These are phyloP conservation scores for Penicillium tannophilum DNA, from an alignment of 495 filamentous ascomycete genomes.

Conservation along the genomic window DNA sequence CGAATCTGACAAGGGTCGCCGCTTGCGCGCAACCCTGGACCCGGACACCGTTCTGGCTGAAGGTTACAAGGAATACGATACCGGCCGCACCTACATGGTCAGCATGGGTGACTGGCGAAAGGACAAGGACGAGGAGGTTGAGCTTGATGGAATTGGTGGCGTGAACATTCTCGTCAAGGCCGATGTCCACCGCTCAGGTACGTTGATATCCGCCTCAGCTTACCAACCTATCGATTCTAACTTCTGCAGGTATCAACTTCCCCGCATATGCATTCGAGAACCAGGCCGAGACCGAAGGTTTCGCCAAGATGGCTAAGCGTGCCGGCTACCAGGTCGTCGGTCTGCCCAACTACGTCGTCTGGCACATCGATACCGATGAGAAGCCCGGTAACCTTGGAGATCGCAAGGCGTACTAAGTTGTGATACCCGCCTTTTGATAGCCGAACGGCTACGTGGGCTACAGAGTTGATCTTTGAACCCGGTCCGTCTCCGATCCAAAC, in stretches of 20 bases:
- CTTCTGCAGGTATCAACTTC: slow-evolving; percentile 83
- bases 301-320: slow-evolving; percentile 97
- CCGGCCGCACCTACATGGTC: slow-evolving; percentile 83
- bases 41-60: slow-evolving; percentile 85
- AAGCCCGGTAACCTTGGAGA: slow-evolving; percentile 76
- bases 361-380: slow-evolving; percentile 99
- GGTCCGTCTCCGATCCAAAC: slow-evolving; percentile 15
- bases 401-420: slow-evolving; percentile 46
- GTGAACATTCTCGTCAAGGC: slow-evolving; percentile 98
- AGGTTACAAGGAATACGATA: slow-evolving; percentile 92
- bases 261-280: slow-evolving; percentile 97
- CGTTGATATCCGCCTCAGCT: slow-evolving; percentile 14
- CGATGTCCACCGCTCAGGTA: slow-evolving; percentile 93
- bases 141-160: slow-evolving; percentile 93
- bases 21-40: slow-evolving; percentile 68
- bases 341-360: slow-evolving; percentile 96
- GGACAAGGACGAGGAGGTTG: slow-evolving; percentile 86
- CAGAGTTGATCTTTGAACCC: slow-evolving; percentile 30
- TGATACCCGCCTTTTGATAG: slow-evolving; percentile 11
- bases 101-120: slow-evolving; percentile 87
- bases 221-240: not conserved
- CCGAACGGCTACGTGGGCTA: slow-evolving; percentile 13
- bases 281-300: slow-evolving; percentile 97
- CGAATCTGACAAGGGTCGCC: slow-evolving; percentile 81
- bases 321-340: slow-evolving; percentile 92